A percentile compares a stretch with the other conserved stretches of the same genome.
Evolutionary conservation across 1,284 basidiomycete species (phyloP).

Genomic region (Ganoderma multipileum): DNA sequence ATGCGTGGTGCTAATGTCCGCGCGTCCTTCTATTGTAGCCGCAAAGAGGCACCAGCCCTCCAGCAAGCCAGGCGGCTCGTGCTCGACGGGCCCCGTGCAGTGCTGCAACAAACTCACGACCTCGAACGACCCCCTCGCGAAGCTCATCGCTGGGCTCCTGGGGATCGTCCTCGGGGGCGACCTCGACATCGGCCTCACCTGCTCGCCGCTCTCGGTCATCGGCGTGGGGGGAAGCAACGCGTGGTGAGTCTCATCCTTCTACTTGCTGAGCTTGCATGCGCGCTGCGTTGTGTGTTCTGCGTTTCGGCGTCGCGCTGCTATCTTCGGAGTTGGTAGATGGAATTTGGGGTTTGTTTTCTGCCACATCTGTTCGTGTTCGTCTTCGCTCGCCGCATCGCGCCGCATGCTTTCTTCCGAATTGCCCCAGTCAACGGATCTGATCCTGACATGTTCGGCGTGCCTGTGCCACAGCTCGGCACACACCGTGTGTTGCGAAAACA

Average conservation of each 20-base stretch:
- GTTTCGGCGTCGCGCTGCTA: neutral
- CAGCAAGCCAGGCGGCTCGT: constrained; percentile 18
- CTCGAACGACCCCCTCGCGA: constrained; percentile 16
- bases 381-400: neutral
- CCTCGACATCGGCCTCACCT: constrained; percentile 36
- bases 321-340: neutral
- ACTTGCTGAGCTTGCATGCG: neutral
- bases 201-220: constrained; percentile 36
- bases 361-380: neutral
- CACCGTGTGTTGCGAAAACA: constrained; percentile 29
- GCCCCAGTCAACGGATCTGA: neutral
- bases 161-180: constrained; percentile 33
- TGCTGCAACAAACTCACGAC: constrained; percentile 36
- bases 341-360: neutral
- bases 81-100: constrained; percentile 38
- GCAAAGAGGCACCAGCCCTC: constrained; percentile 19
- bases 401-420: neutral
- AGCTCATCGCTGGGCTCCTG: constrained; percentile 29
- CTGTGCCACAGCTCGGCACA: constrained; percentile 13
- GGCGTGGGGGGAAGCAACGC: constrained; percentile 28
- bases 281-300: neutral
- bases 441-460: neutral
- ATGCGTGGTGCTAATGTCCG: neutral
- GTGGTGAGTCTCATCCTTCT: constrained; percentile 27
- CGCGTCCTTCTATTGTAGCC: constrained; percentile 8